Evolutionary conservation across 768 basidiomycete species (phyloP), one percentile per base, ranked within the genome.

Genomic region (Epithele typhae): DNA sequence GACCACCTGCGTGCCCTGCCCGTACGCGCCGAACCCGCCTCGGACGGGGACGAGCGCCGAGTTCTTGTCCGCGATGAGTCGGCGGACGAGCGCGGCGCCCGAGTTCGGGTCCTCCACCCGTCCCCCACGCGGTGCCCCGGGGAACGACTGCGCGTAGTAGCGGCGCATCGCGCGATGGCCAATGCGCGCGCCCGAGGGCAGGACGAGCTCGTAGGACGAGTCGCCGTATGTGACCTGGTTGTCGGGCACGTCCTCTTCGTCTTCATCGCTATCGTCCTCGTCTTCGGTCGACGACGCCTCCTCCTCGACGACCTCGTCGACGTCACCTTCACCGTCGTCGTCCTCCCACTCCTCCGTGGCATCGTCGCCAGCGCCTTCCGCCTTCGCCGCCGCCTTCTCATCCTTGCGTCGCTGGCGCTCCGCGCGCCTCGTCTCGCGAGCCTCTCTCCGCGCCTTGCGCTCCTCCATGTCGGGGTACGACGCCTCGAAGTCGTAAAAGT

Each of bases 121-220:
- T 49, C 62, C 67, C 23, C 61, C 63, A 25, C 66, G 66, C 19
- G 72, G 65, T 17, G 57, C 53, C 10, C 68, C 65, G 44, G 75
- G 70, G 68, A 91, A 83, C 1, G 82, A 84, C 66, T 97, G 95
- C 0, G 81, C 77, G 61, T 96, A 94, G 64, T 95, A 92, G 40
- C 85, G 76, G 38, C 75, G 77, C 75, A 97, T 81, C 40, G 81
- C 81, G 37, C 94, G 84, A 62, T 99, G 96, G 0, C 92, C 93
- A 59, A 99, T 87, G 19, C 92, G 83, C 9, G 83, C 81, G 36
- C 96, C 96, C 0, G 92, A 94, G 1, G 96, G 92, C 5, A 99
- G 77, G 4, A 95, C 86, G 18, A 99, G 87, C 55, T 97, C 94
- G 60, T 84, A 83, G 27, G 78, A 70, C 3, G 87, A 80, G 60